Conservation (phyloP, 257 asterid species). For the Plantago elongata region DNA sequence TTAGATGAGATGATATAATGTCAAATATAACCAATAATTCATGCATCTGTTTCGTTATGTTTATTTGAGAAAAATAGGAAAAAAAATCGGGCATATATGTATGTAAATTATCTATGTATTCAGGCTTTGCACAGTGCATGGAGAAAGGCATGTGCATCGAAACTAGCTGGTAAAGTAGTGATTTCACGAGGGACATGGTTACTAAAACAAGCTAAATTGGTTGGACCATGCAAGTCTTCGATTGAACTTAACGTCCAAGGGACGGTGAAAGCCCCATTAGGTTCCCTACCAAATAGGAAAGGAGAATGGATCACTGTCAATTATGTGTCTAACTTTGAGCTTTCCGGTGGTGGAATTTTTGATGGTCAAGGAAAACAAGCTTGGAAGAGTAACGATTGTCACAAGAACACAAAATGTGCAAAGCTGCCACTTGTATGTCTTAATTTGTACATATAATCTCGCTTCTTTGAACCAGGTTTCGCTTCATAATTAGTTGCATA, state of each 20-base stretch:
- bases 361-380: constrained; percentile 33
- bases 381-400: constrained; percentile 32
- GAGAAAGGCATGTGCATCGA: not conserved
- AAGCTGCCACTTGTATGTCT: not conserved
- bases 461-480: too few species aligned
- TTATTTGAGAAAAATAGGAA: too few species aligned
- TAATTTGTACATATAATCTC: too few species aligned
- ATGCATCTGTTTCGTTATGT: too few species aligned
- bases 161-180: not conserved
- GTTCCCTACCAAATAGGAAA: not conserved
- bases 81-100: too few species aligned
- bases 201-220: constrained; percentile 3
- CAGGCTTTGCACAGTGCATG: not conserved
- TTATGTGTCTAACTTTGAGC: constrained; percentile 19
- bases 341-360: constrained; percentile 29
- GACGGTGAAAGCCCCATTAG: constrained; percentile 24
- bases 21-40: too few species aligned
- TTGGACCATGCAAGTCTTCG: not conserved
- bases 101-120: too few species aligned
- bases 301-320: constrained; percentile 27
- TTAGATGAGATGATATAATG: too few species aligned
- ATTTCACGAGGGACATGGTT: not conserved
- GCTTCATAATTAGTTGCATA: too few species aligned
- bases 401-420: not conserved
- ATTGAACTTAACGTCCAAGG: constrained; percentile 24